Conservation (phyloP, 2,329 filamentous ascomycete genomes). For the Beauveria varroae region DNA sequence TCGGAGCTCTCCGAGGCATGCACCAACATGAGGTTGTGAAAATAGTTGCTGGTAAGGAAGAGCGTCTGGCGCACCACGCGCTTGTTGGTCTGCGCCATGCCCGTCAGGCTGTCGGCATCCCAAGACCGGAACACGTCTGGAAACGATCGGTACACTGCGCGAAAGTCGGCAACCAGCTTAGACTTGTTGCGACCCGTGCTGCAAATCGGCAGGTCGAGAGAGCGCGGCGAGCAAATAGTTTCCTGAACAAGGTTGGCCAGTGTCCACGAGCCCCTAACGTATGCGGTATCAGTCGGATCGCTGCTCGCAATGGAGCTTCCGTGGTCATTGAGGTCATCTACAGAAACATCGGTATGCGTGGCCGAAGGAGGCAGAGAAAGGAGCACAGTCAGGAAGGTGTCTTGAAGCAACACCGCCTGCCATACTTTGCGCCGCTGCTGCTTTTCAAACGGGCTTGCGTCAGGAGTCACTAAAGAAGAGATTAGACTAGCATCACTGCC, state of each 20-base stretch:
- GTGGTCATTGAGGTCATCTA: conserved; percentile 65
- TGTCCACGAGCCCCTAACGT: conserved; percentile 71
- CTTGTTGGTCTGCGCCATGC: conserved; percentile 51
- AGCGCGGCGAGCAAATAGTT: conserved; percentile 66
- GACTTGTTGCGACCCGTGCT: conserved; percentile 61
- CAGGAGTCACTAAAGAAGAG: conserved; percentile 44
- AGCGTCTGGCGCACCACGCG: conserved; percentile 66
- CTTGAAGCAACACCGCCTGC: conserved; percentile 74
- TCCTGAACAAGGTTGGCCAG: conserved; percentile 72
- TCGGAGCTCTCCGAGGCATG: conserved; percentile 62
- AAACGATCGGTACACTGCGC: conserved; percentile 64
- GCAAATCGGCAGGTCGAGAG: conserved; percentile 65
- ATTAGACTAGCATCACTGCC: neutral
- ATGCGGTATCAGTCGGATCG: conserved; percentile 59
- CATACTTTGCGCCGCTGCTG: conserved; percentile 73
- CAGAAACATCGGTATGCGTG: conserved; percentile 71
- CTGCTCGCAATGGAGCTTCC: conserved; percentile 47
- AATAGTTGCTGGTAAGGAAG: conserved; percentile 75
- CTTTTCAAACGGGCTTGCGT: conserved; percentile 63
- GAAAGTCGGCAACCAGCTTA: conserved; percentile 62
- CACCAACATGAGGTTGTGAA: conserved; percentile 74
- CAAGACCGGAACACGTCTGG: conserved; percentile 63
- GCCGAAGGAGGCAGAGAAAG: conserved; percentile 70
- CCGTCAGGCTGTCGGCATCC: conserved; percentile 51
- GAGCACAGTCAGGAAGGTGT: conserved; percentile 73